A percentile compares a stretch with the other conserved stretches of the same genome.
Conservation (phyloP, 441 rosid species). For the Pelargonium fulgidum region DNA sequence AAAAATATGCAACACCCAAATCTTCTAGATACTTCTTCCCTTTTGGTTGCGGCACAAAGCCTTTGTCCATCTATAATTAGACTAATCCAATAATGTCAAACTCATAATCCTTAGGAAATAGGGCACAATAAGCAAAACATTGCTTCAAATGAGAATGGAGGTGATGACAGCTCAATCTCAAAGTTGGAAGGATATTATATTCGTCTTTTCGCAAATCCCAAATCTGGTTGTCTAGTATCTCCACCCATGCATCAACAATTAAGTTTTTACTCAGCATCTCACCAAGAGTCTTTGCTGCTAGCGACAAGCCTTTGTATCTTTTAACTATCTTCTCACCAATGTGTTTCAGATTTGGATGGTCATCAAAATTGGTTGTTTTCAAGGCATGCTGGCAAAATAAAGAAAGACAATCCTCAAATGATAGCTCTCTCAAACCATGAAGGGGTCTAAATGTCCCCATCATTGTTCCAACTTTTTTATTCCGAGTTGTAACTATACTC, state of each 20-base stretch:
- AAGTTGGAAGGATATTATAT: background rate
- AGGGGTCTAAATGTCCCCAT: background rate
- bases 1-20: background rate
- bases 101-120: background rate
- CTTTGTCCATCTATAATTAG: constrained; percentile 17
- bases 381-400: constrained; percentile 11
- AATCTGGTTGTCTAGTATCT: background rate
- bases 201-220: constrained; percentile 5
- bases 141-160: too few species aligned
- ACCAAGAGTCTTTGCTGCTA: constrained; percentile 11
- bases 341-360: background rate
- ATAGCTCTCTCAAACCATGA: background rate
- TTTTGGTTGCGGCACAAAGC: background rate
- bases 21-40: background rate
- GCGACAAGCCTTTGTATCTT: constrained; percentile 14
- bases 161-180: too few species aligned
- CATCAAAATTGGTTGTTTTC: background rate
- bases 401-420: background rate
- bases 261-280: background rate
- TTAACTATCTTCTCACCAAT: constrained; percentile 8
- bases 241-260: background rate
- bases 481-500: constrained; percentile 16
- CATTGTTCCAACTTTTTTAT: background rate
- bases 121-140: background rate
- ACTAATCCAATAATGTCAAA: background rate